Evolutionary conservation across 495 filamentous ascomycete species (phyloP).

Genomic region (Amniculicola lignicola): DNA sequence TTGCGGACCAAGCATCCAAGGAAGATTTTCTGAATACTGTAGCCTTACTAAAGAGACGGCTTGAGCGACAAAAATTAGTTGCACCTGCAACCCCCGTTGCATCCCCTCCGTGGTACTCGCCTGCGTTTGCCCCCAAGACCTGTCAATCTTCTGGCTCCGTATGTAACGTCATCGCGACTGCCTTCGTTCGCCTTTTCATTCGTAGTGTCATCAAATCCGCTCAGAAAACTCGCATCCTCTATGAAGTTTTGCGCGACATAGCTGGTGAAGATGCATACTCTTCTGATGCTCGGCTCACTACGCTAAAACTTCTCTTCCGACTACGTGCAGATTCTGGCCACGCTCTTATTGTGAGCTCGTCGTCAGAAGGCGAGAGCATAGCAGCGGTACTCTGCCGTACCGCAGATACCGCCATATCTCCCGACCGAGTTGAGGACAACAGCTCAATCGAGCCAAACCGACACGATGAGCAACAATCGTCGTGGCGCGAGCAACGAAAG

Average conservation of each 20-base stretch:
- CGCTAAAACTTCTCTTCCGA: slow-evolving; percentile 80
- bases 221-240: slow-evolving; percentile 52
- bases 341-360: slow-evolving; percentile 62
- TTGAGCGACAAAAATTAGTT: slow-evolving; percentile 2
- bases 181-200: slow-evolving; percentile 49
- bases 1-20: slow-evolving; percentile 40
- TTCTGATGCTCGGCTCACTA: slow-evolving; percentile 69
- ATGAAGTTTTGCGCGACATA: slow-evolving; percentile 56
- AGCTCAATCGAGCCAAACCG: slow-evolving; percentile 5
- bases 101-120: slow-evolving; percentile 2
- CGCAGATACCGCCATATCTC: slow-evolving; percentile 42
- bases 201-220: slow-evolving; percentile 54
- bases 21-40: slow-evolving; percentile 44
- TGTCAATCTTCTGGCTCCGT: slow-evolving; percentile 12
- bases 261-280: slow-evolving; percentile 53
- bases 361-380: slow-evolving; percentile 65
- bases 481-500: slow-evolving; percentile 32
- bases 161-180: slow-evolving; percentile 28
- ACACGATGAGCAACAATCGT: slow-evolving; percentile 30
- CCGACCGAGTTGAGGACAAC: slow-evolving; percentile 23
- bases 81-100: slow-evolving; percentile 21
- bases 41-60: slow-evolving; percentile 11
- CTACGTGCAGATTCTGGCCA: slow-evolving; percentile 76
- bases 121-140: background rate
- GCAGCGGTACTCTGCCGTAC: slow-evolving; percentile 71